Conservation (phyloP, 441 rosid species). For the California macrophylla region DNA sequence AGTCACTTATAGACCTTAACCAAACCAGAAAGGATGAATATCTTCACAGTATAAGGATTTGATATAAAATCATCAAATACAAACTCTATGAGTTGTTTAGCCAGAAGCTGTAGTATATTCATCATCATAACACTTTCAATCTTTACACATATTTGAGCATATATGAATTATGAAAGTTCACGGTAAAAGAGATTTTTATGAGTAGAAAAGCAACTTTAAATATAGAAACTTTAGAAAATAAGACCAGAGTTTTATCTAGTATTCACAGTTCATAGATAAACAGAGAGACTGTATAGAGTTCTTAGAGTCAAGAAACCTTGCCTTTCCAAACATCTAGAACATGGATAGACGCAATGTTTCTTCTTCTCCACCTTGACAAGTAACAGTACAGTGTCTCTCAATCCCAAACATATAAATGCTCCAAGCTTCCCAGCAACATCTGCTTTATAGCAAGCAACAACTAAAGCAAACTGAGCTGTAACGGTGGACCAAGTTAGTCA, state of each 20-base stretch:
- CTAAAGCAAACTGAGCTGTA: not conserved
- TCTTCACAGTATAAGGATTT: not conserved
- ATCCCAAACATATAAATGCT: not conserved
- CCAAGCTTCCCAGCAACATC: not conserved
- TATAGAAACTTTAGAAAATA: not conserved
- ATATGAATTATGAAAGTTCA: not conserved
- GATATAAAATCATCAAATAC: not conserved
- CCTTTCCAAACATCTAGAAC: not conserved
- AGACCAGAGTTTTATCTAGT: not conserved
- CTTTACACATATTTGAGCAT: not conserved
- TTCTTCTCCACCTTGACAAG: not conserved
- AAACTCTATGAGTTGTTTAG: not conserved
- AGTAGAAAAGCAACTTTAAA: not conserved
- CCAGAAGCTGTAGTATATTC: not conserved
- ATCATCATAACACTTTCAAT: not conserved
- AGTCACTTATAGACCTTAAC: not conserved
- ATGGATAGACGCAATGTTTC: not conserved
- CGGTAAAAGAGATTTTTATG: no score
- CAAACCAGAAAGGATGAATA: not conserved
- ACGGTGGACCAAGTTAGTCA: not conserved
- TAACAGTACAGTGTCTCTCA: not conserved
- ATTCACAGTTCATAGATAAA: not conserved
- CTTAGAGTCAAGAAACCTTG: not conserved
- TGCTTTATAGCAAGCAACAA: conserved; percentile 1
- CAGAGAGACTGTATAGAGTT: not conserved